These are phyloP conservation scores for Fomitopsis betulina DNA, from an alignment of 1,284 basidiomycete species.

Conservation along the genomic window DNA sequence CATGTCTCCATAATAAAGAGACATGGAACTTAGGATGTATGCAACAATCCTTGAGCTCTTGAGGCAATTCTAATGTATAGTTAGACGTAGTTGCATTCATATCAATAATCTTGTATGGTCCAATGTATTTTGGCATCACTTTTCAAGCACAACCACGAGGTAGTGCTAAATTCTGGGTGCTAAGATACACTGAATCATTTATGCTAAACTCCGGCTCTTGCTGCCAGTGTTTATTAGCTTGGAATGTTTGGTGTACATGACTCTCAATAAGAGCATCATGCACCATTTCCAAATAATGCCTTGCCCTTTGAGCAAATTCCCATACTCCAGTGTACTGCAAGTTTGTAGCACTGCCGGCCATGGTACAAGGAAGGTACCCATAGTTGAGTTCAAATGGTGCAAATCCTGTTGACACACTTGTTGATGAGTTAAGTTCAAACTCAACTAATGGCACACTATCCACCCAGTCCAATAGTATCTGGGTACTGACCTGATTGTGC, in stretches of 20 bases:
- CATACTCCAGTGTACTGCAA: slow-evolving; percentile 15
- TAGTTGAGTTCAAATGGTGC: slow-evolving; percentile 12
- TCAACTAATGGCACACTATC: background rate
- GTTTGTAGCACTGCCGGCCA: slow-evolving; percentile 9
- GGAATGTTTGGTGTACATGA: slow-evolving; percentile 17
- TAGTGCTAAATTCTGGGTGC: slow-evolving; percentile 29
- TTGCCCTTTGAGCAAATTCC: slow-evolving; percentile 16
- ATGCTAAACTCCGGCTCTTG: slow-evolving; percentile 9
- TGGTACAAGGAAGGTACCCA: slow-evolving; percentile 26
- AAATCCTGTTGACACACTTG: background rate
- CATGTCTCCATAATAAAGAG: slow-evolving; percentile 15
- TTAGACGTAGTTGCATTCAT: slow-evolving; percentile 13
- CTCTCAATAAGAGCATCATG: slow-evolving; percentile 25
- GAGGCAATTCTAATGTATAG: slow-evolving; percentile 24
- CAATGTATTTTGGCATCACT: slow-evolving; percentile 28
- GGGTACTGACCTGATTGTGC: slow-evolving; percentile 12
- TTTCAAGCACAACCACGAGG: slow-evolving; percentile 29
- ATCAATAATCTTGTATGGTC: slow-evolving; percentile 24
- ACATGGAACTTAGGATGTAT: slow-evolving; percentile 27
- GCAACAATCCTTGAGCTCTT: slow-evolving; percentile 14
- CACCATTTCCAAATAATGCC: slow-evolving; percentile 13
- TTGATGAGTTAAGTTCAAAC: slow-evolving; percentile 24
- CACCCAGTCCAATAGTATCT: slow-evolving; percentile 8
- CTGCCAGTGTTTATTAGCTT: slow-evolving; percentile 22
- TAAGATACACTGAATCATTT: slow-evolving; percentile 28